Percentiles rank a stretch among this genome's conserved stretches.
Evolutionary conservation across 257 asterid species (phyloP).

Genomic region (Paulownia fortunei): DNA sequence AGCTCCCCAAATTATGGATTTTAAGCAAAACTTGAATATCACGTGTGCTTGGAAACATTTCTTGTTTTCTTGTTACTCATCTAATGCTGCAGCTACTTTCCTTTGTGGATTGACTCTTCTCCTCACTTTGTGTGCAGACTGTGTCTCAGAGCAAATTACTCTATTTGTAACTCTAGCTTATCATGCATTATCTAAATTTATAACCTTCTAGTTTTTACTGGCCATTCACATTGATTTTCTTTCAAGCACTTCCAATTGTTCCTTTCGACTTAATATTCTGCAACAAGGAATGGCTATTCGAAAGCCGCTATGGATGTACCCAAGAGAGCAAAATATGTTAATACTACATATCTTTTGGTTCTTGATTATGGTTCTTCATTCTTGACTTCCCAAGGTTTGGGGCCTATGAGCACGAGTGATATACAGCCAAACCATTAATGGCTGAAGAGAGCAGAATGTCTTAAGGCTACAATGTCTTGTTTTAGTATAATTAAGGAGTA

Average conservation of each 20-base stretch:
- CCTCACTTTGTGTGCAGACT: too few species aligned
- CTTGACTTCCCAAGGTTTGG: not conserved
- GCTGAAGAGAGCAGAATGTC: not conserved
- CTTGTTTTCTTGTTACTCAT: too few species aligned
- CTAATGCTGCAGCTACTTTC: too few species aligned
- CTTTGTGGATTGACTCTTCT: too few species aligned
- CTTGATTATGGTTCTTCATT: not conserved
- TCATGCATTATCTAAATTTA: too few species aligned
- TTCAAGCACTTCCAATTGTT: not conserved
- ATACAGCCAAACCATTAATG: not conserved
- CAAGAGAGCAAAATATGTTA: not conserved
- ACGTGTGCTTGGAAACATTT: too few species aligned
- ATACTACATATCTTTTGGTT: not conserved
- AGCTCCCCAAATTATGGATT: too few species aligned
- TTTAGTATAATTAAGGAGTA: not conserved
- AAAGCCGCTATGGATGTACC: not conserved
- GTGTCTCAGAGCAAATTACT: not conserved
- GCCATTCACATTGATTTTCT: too few species aligned
- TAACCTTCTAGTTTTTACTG: too few species aligned
- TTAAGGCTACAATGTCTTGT: slow-evolving; percentile 1
- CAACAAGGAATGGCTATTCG: not conserved
- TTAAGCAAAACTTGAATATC: too few species aligned
- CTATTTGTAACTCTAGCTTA: not conserved
- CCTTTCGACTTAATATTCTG: not conserved
- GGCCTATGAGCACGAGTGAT: slow-evolving; percentile 6